Evolutionary conservation across 164 flowering plant genomes (phyloP), one percentile per base, ranked within the genome.

Genomic region (Nymphaea thermarum): DNA sequence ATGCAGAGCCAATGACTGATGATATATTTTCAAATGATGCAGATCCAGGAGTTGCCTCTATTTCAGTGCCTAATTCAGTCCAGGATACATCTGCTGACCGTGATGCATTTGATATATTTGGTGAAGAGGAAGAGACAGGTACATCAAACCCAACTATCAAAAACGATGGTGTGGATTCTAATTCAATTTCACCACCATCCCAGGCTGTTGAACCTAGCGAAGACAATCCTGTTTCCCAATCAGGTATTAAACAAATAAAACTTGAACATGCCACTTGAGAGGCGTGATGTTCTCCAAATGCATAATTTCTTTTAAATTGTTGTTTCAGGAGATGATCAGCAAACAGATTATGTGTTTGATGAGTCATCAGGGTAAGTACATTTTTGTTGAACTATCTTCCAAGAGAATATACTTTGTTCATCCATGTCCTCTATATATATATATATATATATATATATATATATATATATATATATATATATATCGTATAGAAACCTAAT

Each of bases 311-410:
- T 25, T 25, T 25, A 6, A 7, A 47, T 47, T 0, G 12, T 47
- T 47, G 11, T 6, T 47, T 7, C 82, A 86, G 92, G 72, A 77
- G 84, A 70, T 71, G 77, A 74, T 64, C 16, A 65, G 71, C 82
- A 84, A 67, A 84, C 62, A 75, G 98, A 94, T 75, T 94, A 86
- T 77, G 85, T 86, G 2, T 91, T 72, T 67, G 98, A 94, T 68
- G 96, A 94, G 70, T 77, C 97, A 67, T 87, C 97, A 68, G 98
- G 98, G 98, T 94, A 87, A 69, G 78, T 57, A 62, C 3, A 43
- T 64, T 66, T 51, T 0, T 68, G 70, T 17, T 61, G 36, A 61
- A 7, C 12, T 47, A n/a, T n/a, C 4, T 61, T 55, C 16, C 60
- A 8, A 8, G 60, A 55, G 60, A 10, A 8, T 16, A 55, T 16